These are phyloP conservation scores for Agaricus subrufescens DNA, from an alignment of 768 basidiomycete genomes.

Conservation along the genomic window DNA sequence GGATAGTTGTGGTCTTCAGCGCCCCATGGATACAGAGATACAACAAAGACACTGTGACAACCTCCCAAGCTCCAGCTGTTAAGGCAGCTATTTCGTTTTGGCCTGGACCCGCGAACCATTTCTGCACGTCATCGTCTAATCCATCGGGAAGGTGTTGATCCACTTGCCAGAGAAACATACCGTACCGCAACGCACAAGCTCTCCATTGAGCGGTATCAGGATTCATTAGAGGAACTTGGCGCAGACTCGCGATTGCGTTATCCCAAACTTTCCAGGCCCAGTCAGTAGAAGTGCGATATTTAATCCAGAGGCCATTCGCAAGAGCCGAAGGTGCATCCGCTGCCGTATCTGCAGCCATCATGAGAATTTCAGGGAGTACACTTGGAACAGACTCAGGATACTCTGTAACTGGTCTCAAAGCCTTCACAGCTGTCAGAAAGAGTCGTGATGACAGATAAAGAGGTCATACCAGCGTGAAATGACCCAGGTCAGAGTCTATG, in stretches of 20 bases:
- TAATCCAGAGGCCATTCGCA: slow-evolving; percentile 78
- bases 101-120: slow-evolving; percentile 70
- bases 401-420: slow-evolving; percentile 40
- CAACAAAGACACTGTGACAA: slow-evolving; percentile 56
- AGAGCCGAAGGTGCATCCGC: slow-evolving; percentile 63
- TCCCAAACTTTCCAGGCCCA: slow-evolving; percentile 88
- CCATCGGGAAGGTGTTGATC: slow-evolving; percentile 75
- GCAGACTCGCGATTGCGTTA: slow-evolving; percentile 70
- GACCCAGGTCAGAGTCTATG: slow-evolving; percentile 52
- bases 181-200: slow-evolving; percentile 60
- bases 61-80: slow-evolving; percentile 60
- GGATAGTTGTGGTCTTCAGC: slow-evolving; percentile 65
- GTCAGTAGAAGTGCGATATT: slow-evolving; percentile 64
- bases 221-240: slow-evolving; percentile 58
- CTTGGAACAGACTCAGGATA: slow-evolving; percentile 39
- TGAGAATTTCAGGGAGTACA: slow-evolving; percentile 58
- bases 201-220: slow-evolving; percentile 41
- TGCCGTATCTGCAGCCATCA: slow-evolving; percentile 55
- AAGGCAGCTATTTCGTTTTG: slow-evolving; percentile 58
- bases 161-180: slow-evolving; percentile 64
- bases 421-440: slow-evolving; percentile 23
- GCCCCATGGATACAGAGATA: slow-evolving; percentile 65
- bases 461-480: slow-evolving; percentile 54
- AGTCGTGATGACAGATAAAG: neutral
- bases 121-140: slow-evolving; percentile 63